A percentile compares a stretch with the other conserved stretches of the same genome.
These are phyloP conservation scores for Scortechinia acanthostroma DNA, from an alignment of 2,329 filamentous ascomycete genomes.

Conservation along the genomic window DNA sequence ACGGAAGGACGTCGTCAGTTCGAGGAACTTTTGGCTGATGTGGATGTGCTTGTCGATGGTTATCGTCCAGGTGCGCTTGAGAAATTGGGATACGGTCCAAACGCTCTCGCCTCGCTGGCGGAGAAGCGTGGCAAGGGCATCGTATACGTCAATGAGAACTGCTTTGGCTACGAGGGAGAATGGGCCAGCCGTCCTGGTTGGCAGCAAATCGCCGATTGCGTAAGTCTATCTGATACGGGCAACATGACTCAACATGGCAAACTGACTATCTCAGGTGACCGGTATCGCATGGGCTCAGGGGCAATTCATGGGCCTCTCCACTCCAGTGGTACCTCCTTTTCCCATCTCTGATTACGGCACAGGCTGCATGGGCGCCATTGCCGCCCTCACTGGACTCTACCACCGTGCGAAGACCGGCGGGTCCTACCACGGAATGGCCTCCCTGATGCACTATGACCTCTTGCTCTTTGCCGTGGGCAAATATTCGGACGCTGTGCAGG, in stretches of 20 bases:
- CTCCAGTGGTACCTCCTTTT: slow-evolving; percentile 33
- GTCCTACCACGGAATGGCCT: slow-evolving; percentile 58
- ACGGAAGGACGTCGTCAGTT: slow-evolving; percentile 26
- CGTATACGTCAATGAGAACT: slow-evolving; percentile 40
- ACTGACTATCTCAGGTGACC: slow-evolving; percentile 17
- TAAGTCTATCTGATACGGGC: slow-evolving; percentile 7
- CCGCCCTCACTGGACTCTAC: slow-evolving; percentile 56
- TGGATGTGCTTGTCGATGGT: slow-evolving; percentile 39
- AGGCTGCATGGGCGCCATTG: slow-evolving; percentile 65
- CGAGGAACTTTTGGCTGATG: slow-evolving; percentile 29
- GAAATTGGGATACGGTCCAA: slow-evolving; percentile 31
- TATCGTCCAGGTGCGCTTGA: slow-evolving; percentile 38
- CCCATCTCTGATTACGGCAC: slow-evolving; percentile 60
- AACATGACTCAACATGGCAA: background rate
- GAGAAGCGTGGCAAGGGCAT: slow-evolving; percentile 29
- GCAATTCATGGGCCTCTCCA: slow-evolving; percentile 25
- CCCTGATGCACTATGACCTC: slow-evolving; percentile 63
- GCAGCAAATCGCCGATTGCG: slow-evolving; percentile 42
- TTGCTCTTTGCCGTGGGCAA: slow-evolving; percentile 53
- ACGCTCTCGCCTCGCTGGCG: slow-evolving; percentile 28
- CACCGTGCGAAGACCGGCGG: slow-evolving; percentile 55
- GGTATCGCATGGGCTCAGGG: slow-evolving; percentile 29
- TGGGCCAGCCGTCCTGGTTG: slow-evolving; percentile 36
- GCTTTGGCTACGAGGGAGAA: slow-evolving; percentile 41
- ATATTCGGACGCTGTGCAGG: slow-evolving; percentile 43